Evolutionary conservation across 176 grass and related monocot genomes (phyloP).

Genomic region (Leersia perrieri): DNA sequence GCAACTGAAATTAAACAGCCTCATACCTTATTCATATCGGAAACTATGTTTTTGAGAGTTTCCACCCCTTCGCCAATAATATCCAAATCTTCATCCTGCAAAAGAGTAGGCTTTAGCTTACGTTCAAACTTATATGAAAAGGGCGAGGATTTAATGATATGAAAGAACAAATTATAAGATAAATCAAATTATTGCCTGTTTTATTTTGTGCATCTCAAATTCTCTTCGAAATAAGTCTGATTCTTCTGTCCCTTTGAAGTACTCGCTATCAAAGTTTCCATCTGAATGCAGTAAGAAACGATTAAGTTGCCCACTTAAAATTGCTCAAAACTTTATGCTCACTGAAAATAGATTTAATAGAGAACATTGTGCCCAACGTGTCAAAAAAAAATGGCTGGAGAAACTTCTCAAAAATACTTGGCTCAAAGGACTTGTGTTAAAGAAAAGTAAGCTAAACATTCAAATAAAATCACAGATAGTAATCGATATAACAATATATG

Average conservation of each 20-base stretch:
- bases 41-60: conserved; percentile 83
- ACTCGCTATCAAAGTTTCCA: conserved; percentile 58
- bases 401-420: too few species aligned
- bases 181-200: conserved; percentile 44
- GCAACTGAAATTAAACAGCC: conserved; percentile 21
- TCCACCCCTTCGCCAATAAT: conserved; percentile 77
- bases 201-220: conserved; percentile 75
- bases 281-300: conserved; percentile 36
- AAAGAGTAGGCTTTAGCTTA: background rate
- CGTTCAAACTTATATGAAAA: background rate
- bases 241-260: conserved; percentile 76
- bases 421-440: too few species aligned
- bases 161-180: background rate
- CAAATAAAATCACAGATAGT: background rate
- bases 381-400: too few species aligned
- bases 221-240: conserved; percentile 63
- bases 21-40: conserved; percentile 78
- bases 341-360: background rate
- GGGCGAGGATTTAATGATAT: background rate
- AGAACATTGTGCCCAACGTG: background rate
- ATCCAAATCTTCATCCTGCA: conserved; percentile 75
- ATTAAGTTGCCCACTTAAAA: background rate
- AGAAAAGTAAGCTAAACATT: background rate
- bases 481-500: background rate
- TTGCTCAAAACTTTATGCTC: background rate